These are phyloP conservation scores for Akanthomyces lecanii DNA, from an alignment of 2,329 filamentous ascomycete genomes.

Conservation along the genomic window DNA sequence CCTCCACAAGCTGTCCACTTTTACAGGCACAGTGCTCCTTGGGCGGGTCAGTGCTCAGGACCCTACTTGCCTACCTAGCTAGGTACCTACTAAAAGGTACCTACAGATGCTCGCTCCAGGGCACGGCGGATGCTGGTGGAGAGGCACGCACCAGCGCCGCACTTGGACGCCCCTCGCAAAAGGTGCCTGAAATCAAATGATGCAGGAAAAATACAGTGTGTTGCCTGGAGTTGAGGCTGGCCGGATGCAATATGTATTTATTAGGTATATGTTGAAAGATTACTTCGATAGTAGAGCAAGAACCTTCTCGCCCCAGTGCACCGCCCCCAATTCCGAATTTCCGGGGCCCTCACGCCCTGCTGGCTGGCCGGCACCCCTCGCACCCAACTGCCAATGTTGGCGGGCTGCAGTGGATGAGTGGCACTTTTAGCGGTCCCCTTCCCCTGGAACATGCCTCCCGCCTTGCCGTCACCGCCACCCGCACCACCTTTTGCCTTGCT, in stretches of 20 bases:
- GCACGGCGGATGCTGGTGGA: background rate
- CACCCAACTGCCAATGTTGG: too few species aligned
- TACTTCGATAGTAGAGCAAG: too few species aligned
- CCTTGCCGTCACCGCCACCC: background rate
- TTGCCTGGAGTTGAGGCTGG: too few species aligned
- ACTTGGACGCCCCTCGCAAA: too few species aligned
- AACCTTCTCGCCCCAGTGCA: background rate
- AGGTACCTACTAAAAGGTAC: background rate
- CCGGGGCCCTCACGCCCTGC: too few species aligned
- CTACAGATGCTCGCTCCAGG: background rate
- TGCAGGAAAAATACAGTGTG: too few species aligned
- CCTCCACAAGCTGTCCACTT: background rate
- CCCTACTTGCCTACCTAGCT: background rate
- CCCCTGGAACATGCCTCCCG: background rate
- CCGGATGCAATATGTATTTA: too few species aligned
- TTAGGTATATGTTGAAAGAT: too few species aligned
- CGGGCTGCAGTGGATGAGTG: background rate
- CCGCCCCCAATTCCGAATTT: too few species aligned
- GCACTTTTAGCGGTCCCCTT: background rate
- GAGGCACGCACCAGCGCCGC: background rate
- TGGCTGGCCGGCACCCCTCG: too few species aligned
- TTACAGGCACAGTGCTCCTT: conserved; percentile 3
- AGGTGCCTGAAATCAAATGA: too few species aligned
- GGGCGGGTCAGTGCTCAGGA: conserved; percentile 6
- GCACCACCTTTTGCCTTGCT: background rate